Percentiles rank a stretch among this genome's conserved stretches.
These are phyloP conservation scores for Triticum timopheevii DNA, from an alignment of 176 grass and related monocot species.

Conservation along the genomic window DNA sequence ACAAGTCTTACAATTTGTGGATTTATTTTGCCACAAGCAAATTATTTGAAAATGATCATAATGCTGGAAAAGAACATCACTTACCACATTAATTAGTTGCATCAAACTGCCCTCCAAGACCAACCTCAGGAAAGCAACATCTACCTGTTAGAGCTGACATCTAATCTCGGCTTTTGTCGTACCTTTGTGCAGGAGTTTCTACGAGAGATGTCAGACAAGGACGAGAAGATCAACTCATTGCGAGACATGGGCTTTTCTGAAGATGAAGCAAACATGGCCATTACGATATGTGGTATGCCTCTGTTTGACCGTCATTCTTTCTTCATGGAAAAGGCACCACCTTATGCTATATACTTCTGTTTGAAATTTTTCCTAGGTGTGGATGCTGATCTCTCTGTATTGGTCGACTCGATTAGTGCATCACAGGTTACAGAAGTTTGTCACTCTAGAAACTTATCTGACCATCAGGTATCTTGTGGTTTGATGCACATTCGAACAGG, in stretches of 20 bases:
- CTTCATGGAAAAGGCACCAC: not conserved
- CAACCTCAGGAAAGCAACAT: constrained; percentile 28
- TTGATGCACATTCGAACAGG: not conserved
- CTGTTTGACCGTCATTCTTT: not conserved
- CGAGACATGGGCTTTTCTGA: constrained; percentile 66
- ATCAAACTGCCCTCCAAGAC: constrained; percentile 56
- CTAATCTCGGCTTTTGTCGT: not conserved
- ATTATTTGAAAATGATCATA: not conserved
- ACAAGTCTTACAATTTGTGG: not conserved
- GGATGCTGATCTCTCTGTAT: constrained; percentile 50
- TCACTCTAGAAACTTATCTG: constrained; percentile 18
- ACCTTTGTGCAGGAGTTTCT: constrained; percentile 57
- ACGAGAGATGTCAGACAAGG: constrained; percentile 50
- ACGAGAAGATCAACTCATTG: constrained; percentile 52
- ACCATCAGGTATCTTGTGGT: constrained; percentile 42
- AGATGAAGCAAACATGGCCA: constrained; percentile 31
- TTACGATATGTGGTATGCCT: constrained; percentile 78
- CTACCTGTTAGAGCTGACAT: constrained; percentile 45
- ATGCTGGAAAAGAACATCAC: constrained; percentile 30
- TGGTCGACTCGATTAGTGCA: constrained; percentile 70
- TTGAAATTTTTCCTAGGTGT: constrained; percentile 46
- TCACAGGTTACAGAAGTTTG: constrained; percentile 41
- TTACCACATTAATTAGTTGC: constrained; percentile 84
- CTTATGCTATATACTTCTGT: constrained; percentile 17
- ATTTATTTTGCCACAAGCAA: not conserved